Percentiles rank a stretch among this genome's conserved stretches.
Conservation (phyloP, 139 green algal species). For the Tetradesmus obliquus region DNA sequence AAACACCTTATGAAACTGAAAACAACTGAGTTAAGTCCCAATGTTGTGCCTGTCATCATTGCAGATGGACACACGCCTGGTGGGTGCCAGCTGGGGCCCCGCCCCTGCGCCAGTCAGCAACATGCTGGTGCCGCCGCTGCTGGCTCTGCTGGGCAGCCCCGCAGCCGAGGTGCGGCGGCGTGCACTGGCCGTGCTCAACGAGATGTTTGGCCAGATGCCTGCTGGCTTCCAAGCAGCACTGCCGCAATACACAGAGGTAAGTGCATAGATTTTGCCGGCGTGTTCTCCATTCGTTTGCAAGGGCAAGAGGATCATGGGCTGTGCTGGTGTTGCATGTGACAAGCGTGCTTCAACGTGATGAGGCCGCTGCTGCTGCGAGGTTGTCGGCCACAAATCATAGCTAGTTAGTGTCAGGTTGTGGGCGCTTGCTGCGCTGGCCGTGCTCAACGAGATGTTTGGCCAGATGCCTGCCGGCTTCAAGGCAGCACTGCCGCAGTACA, state of each 20-base stretch:
- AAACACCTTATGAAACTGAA: no score
- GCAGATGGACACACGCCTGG: conserved; percentile 40
- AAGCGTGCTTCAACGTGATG: no score
- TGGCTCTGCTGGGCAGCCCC: conserved; percentile 67
- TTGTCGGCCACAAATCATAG: no score
- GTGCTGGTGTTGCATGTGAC: neutral
- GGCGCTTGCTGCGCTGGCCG: conserved; percentile 51
- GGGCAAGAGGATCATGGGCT: conserved; percentile 1
- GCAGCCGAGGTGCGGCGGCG: conserved; percentile 56
- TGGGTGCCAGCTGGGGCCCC: conserved; percentile 37
- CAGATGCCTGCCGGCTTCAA: conserved; percentile 70
- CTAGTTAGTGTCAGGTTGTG: no score
- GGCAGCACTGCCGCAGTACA: conserved; percentile 13
- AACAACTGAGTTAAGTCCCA: no score
- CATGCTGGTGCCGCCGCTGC: conserved; percentile 79
- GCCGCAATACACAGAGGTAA: conserved; percentile 60
- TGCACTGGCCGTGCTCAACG: conserved; percentile 77
- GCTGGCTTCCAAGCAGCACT: conserved; percentile 51
- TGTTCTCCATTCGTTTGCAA: neutral
- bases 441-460: conserved; percentile 81
- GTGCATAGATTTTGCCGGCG: neutral
- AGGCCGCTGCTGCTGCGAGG: no score
- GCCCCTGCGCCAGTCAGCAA: conserved; percentile 28
- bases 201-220: conserved; percentile 78
- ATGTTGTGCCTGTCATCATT: neutral